Conservation (phyloP, 345 rosid species). For the Camelina hispida region DNA sequence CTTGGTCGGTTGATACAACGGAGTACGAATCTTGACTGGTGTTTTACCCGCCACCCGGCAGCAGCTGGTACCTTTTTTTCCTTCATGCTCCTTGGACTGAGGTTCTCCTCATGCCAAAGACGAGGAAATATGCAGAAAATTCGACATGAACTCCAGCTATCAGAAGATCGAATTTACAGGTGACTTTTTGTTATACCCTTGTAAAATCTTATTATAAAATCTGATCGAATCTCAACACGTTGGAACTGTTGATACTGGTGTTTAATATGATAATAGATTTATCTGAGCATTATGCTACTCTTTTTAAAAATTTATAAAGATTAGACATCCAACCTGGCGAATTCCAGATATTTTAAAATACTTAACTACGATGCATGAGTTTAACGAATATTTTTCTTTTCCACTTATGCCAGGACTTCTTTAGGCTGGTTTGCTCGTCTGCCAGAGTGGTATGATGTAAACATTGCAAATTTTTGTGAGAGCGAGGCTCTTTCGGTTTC, state of each 20-base stretch:
- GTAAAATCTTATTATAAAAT: too few relatives aligned
- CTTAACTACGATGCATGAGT: constrained; percentile 5
- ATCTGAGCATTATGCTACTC: not conserved
- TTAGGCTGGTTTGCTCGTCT: not conserved
- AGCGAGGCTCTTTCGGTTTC: not conserved
- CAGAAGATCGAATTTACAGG: constrained; percentile 91
- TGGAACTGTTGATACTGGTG: not conserved
- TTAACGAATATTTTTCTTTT: constrained; percentile 22
- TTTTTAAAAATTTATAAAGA: too few relatives aligned
- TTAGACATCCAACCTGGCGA: not conserved
- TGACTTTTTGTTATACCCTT: constrained; percentile 31
- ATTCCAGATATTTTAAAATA: not conserved
- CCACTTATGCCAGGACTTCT: not conserved
- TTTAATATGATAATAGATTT: not conserved
- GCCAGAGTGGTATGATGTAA: not conserved
- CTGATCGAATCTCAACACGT: too few relatives aligned
- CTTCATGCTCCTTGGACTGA: constrained; percentile 89
- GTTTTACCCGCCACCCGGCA: constrained; percentile 86
- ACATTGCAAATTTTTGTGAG: not conserved
- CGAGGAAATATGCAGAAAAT: constrained; percentile 75
- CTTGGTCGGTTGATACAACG: constrained; percentile 83
- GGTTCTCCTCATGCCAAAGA: constrained; percentile 77
- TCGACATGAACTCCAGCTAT: constrained; percentile 71
- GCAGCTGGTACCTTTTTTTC: constrained; percentile 92
- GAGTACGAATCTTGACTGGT: constrained; percentile 75